Evolutionary conservation across 805 yeast species (phyloP).

Genomic region (Saccharomycopsis sp.): DNA sequence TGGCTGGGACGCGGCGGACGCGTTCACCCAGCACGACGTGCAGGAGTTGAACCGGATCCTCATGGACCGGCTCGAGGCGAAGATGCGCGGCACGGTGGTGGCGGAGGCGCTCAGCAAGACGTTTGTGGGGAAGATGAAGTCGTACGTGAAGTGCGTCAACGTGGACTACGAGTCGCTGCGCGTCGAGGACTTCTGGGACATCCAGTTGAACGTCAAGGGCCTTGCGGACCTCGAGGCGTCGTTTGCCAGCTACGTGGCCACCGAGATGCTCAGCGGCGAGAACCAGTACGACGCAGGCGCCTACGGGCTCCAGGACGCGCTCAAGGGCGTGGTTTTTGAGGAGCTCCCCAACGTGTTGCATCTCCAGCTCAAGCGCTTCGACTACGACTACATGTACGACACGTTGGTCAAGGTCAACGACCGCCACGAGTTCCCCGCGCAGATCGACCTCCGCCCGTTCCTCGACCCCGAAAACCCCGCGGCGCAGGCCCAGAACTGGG

Average conservation of each 20-base stretch:
- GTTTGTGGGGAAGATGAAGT: conserved; percentile 96
- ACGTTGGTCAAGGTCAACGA: conserved; percentile 88
- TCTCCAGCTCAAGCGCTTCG: conserved; percentile 88
- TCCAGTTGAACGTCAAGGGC: conserved; percentile 88
- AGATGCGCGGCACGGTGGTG: conserved; percentile 83
- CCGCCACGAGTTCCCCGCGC: conserved; percentile 80
- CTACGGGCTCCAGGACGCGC: conserved; percentile 70
- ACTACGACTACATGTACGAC: conserved; percentile 86
- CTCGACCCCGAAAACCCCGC: conserved; percentile 47
- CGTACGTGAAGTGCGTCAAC: conserved; percentile 84
- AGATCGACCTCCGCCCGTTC: conserved; percentile 73
- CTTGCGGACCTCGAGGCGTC: conserved; percentile 65
- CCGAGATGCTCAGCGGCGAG: conserved; percentile 87
- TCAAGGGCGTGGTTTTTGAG: conserved; percentile 90
- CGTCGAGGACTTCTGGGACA: conserved; percentile 96
- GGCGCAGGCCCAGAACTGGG: conserved; percentile 49
- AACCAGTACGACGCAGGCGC: conserved; percentile 92
- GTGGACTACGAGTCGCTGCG: conserved; percentile 91
- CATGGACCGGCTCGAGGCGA: conserved; percentile 87
- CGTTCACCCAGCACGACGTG: conserved; percentile 96
- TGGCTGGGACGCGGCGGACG: conserved; percentile 96
- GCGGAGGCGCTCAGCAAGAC: conserved; percentile 70
- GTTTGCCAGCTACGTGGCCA: conserved; percentile 79
- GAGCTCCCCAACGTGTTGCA: conserved; percentile 90
- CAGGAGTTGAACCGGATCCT: conserved; percentile 92